These are phyloP conservation scores for Skeletonema grethae DNA, from an alignment of 108 stramenopile genomes.

Conservation along the genomic window DNA sequence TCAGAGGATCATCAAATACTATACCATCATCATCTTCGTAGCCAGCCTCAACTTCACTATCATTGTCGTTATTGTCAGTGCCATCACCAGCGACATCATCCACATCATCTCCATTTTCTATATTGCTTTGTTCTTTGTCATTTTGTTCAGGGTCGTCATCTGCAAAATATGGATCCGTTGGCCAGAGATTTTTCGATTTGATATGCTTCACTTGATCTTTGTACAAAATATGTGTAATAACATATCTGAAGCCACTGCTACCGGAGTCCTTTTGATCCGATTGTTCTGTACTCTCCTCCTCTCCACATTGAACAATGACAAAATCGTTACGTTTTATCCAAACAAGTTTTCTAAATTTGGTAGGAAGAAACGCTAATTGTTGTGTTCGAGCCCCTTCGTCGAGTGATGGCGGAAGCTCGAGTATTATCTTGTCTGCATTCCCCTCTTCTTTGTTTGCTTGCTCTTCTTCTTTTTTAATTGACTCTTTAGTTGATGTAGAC, in stretches of 20 bases:
- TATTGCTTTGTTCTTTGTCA: conserved; percentile 2
- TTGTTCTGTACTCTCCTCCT: conserved; percentile 29
- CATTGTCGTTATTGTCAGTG: conserved; percentile 43
- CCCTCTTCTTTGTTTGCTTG: background rate
- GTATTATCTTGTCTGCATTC: conserved; percentile 14
- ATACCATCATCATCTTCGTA: conserved; percentile 33
- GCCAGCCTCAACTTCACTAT: conserved; percentile 27
- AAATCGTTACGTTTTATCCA: conserved; percentile 97
- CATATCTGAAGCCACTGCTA: conserved; percentile 63
- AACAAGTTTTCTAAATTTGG: conserved; percentile 94
- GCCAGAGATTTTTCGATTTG: conserved; percentile 85
- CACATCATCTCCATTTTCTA: conserved; percentile 1
- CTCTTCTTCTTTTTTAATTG: background rate
- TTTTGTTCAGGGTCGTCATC: conserved; percentile 21
- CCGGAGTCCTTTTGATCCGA: conserved; percentile 14
- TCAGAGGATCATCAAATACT: conserved; percentile 52
- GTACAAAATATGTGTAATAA: conserved; percentile 88
- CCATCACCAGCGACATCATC: conserved; percentile 33
- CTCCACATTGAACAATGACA: conserved; percentile 81
- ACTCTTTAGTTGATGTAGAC: conserved; percentile 1
- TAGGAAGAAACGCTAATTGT: conserved; percentile 90
- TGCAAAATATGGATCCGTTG: conserved; percentile 60
- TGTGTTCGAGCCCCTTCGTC: conserved; percentile 22
- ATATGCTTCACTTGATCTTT: conserved; percentile 96
- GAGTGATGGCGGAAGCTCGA: background rate